A percentile compares a stretch with the other conserved stretches of the same genome.
phyloP scores from a whole-genome alignment of 148 eudicot species.

The Linanthus parryae region DNA sequence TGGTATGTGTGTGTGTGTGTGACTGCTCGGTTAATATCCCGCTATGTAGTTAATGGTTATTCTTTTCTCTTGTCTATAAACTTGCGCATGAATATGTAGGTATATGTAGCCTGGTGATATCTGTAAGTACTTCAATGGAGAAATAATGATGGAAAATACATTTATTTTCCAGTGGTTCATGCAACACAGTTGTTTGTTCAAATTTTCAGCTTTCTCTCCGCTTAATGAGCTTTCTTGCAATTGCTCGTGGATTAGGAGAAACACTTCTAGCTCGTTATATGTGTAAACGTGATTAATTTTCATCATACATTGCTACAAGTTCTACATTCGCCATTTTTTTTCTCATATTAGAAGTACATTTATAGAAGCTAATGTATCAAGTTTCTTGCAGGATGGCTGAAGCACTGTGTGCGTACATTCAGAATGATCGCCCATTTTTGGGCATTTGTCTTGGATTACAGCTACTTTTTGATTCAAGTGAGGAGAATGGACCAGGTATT shows the following conservation, averaged over 20 bases:
- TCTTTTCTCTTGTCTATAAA: too few species aligned
- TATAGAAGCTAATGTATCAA: too few species aligned
- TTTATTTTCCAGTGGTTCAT: not conserved
- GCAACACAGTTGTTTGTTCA: not conserved
- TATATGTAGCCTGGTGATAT: too few species aligned
- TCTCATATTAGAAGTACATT: too few species aligned
- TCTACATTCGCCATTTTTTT: not conserved
- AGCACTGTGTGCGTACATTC: constrained; percentile 73
- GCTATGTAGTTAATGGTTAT: too few species aligned
- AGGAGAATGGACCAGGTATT: constrained; percentile 85
- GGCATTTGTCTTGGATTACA: constrained; percentile 98
- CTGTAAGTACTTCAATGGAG: too few species aligned
- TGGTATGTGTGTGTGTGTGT: too few species aligned
- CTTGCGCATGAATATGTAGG: too few species aligned
- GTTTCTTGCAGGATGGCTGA: constrained; percentile 66
- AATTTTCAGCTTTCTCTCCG: not conserved
- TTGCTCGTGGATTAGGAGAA: not conserved
- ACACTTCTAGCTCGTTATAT: constrained; percentile 1
- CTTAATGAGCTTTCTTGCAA: not conserved
- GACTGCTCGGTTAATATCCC: too few species aligned
- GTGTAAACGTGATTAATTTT: not conserved
- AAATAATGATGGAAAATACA: too few species aligned
- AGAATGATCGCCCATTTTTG: constrained; percentile 93
- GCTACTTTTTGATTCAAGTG: constrained; percentile 91
- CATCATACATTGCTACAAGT: not conserved